Evolutionary conservation across 805 yeast genomes (phyloP), one percentile per base, ranked within the genome.

Genomic region (Blastobotrys terrestris): DNA sequence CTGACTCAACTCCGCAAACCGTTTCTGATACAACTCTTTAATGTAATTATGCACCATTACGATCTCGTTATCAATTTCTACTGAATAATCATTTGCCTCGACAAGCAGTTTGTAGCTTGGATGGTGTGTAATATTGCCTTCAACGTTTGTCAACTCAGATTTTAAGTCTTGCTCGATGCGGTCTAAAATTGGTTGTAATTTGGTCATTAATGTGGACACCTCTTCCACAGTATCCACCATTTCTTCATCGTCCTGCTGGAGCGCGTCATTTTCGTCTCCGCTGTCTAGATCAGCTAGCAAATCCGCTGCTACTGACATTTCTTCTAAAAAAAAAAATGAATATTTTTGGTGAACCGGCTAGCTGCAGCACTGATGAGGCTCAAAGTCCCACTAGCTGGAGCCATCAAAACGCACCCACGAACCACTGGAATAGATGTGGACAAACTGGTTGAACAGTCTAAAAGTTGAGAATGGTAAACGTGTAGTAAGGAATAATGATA

Each of bases 1-100:
- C 0, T 82, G 70, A 20, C 77, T 85, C 48, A 90, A 69, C 60
- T 90, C 96, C 0, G 87, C 83, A 67, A 88, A 89, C 15, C 83
- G 77, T 2, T 77, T 73, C 7, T 73, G 68, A 61, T 88, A 90
- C 21, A 75, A 73, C 0, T 74, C 63, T 47, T 74, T 77, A 39
- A 85, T 67, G 49, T 77, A 77, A 3, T 73, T 65, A 54, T 79
- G 79, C 7, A 85, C 61, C 2, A 72, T 54, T 0, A 67, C 57
- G 3, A 85, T 79, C 56, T 86, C 92, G 13, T 71, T 70, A 46
- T 76, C 75, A 2, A 86, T 73, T 4, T 79, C 75, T 8, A 76
- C 74, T 0, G 83, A 70, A n/a, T 78, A 60, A 44, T 75, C 79
- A 64, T 84, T 85, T 5, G 83, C 75, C 13, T 67, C 66, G 3